These are phyloP conservation scores for Mycosarcoma maydis DNA, from an alignment of 1,284 basidiomycete genomes.

Conservation along the genomic window DNA sequence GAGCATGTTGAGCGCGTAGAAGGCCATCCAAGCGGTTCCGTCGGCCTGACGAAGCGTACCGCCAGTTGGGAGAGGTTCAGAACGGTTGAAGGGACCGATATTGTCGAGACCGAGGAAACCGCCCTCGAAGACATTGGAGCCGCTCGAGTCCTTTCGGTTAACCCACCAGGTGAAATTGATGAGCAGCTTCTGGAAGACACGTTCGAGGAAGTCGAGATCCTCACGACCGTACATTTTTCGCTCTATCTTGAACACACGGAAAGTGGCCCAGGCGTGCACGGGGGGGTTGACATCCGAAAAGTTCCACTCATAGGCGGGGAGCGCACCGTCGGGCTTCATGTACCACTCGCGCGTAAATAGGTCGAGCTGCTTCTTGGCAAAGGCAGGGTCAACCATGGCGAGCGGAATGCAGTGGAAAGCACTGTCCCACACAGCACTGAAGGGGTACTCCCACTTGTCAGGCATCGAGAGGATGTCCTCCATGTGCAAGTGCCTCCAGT, in stretches of 20 bases:
- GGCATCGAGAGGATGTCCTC: conserved; percentile 98
- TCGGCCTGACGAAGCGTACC: conserved; percentile 86
- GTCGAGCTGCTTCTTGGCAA: conserved; percentile 97
- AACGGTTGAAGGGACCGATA: conserved; percentile 97
- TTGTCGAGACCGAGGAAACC: conserved; percentile 98
- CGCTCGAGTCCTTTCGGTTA: conserved; percentile 93
- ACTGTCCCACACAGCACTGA: conserved; percentile 77
- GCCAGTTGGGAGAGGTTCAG: conserved; percentile 92
- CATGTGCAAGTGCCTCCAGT: conserved; percentile 83
- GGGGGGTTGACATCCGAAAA: conserved; percentile 96
- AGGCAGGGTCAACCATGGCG: conserved; percentile 90
- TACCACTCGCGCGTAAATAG: conserved; percentile 98
- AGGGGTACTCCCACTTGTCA: conserved; percentile 89
- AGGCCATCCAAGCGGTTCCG: conserved; percentile 99
- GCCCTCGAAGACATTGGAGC: conserved; percentile 96
- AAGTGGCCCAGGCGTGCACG: conserved; percentile 86
- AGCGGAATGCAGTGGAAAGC: conserved; percentile 98
- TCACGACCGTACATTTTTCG: conserved; percentile 90
- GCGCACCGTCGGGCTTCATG: conserved; percentile 93
- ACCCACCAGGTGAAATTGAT: conserved; percentile 99
- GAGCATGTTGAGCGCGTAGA: conserved; percentile 96
- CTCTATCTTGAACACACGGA: conserved; percentile 77
- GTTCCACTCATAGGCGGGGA: conserved; percentile 99
- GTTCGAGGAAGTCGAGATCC: conserved; percentile 90
- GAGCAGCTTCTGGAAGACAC: conserved; percentile 96